A percentile compares a stretch with the other conserved stretches of the same genome.
Evolutionary conservation across 768 basidiomycete species (phyloP).

Genomic region (Xanthoconium purpureum): DNA sequence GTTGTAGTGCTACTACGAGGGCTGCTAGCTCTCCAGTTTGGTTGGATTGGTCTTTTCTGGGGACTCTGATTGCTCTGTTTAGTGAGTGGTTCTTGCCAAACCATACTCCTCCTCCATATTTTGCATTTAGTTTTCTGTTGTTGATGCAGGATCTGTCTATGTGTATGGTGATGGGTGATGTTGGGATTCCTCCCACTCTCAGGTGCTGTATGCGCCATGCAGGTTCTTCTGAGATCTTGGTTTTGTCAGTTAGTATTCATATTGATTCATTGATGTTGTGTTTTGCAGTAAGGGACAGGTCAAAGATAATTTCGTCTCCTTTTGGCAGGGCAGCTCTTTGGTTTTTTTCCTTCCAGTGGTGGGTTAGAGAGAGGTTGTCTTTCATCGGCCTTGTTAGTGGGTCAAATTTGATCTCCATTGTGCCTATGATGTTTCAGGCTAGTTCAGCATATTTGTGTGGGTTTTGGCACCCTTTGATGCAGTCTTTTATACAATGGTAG

Average conservation of each 20-base stretch:
- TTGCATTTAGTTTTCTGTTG: background rate
- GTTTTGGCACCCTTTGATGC: background rate
- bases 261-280: background rate
- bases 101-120: background rate
- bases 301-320: background rate
- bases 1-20: background rate
- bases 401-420: background rate
- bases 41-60: background rate
- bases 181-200: background rate
- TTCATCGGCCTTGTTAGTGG: background rate
- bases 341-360: background rate
- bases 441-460: background rate
- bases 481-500: background rate
- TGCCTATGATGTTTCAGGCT: background rate
- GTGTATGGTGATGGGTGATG: background rate
- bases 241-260: background rate
- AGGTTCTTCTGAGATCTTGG: background rate
- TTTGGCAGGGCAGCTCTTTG: fast-evolving
- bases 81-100: background rate
- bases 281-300: background rate
- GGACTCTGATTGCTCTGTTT: background rate
- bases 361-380: background rate
- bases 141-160: background rate
- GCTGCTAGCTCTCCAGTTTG: background rate
- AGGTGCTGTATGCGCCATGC: background rate